These are phyloP conservation scores for Yamadazyma sp. DNA, from an alignment of 805 yeast species.

Conservation along the genomic window DNA sequence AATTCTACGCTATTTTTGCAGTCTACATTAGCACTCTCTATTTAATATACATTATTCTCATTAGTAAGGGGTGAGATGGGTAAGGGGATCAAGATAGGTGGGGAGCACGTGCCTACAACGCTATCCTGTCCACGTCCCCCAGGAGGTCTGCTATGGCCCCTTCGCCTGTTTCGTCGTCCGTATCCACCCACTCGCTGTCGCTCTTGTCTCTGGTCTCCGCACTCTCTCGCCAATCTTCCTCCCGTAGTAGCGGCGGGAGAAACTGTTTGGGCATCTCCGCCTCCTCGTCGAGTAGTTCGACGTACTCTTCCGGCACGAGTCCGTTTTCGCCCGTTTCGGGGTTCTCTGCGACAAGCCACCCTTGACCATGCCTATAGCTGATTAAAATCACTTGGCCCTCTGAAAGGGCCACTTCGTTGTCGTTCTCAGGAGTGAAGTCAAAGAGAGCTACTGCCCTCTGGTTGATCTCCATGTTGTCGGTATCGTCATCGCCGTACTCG, in stretches of 20 bases:
- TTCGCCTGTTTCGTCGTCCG: constrained; percentile 18
- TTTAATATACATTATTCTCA: too few species aligned
- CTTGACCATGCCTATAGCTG: constrained; percentile 92
- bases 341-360: constrained; percentile 95
- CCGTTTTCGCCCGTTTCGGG: constrained; percentile 79
- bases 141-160: constrained; percentile 5
- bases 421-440: constrained; percentile 90
- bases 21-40: too few species aligned
- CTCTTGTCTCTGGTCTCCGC: not conserved
- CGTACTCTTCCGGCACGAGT: constrained; percentile 93
- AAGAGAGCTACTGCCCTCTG: constrained; percentile 80
- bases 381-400: constrained; percentile 88
- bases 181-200: constrained; percentile 23
- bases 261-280: constrained; percentile 48
- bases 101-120: too few species aligned
- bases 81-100: too few species aligned
- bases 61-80: too few species aligned
- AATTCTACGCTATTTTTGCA: too few species aligned
- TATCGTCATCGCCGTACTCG: too few species aligned
- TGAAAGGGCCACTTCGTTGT: constrained; percentile 74
- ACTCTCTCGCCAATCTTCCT: not conserved
- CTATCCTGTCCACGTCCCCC: constrained; percentile 2
- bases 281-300: constrained; percentile 47
- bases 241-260: constrained; percentile 19
- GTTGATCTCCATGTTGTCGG: constrained; percentile 32